These are phyloP conservation scores for Begonia fuchsioides DNA, from an alignment of 306 rosid genomes.

Conservation along the genomic window DNA sequence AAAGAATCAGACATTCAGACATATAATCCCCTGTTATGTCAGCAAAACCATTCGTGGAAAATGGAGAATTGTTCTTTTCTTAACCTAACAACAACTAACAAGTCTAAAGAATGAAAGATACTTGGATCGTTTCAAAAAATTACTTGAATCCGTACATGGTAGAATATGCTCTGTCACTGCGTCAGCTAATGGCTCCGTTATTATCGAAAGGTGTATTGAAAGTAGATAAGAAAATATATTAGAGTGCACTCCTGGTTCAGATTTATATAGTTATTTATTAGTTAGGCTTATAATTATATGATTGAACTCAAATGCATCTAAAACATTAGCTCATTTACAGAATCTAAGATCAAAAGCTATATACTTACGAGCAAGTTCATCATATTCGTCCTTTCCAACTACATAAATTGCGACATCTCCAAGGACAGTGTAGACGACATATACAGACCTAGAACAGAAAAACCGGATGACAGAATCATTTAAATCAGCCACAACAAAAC, in stretches of 20 bases:
- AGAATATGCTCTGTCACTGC: too few relatives aligned
- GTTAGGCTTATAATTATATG: too few relatives aligned
- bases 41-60: too few relatives aligned
- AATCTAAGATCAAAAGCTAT: constrained; percentile 1
- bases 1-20: too few relatives aligned
- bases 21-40: too few relatives aligned
- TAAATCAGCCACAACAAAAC: neutral
- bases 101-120: neutral
- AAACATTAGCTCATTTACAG: constrained; percentile 1
- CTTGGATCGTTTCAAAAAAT: neutral
- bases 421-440: constrained; percentile 78
- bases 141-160: too few relatives aligned
- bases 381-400: constrained; percentile 86
- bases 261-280: too few relatives aligned
- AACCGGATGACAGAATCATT: neutral
- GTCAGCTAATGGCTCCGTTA: too few relatives aligned
- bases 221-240: too few relatives aligned
- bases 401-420: constrained; percentile 85
- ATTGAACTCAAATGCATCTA: neutral
- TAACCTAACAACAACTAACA: neutral
- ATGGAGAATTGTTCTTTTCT: too few relatives aligned
- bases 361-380: constrained; percentile 81
- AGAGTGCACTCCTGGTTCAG: too few relatives aligned
- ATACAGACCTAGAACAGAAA: constrained; percentile 62
- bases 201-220: too few relatives aligned